A percentile compares a stretch with the other conserved stretches of the same genome.
phyloP scores from a whole-genome alignment of 2,329 filamentous ascomycete genomes.

The Diaporthe velutina region DNA sequence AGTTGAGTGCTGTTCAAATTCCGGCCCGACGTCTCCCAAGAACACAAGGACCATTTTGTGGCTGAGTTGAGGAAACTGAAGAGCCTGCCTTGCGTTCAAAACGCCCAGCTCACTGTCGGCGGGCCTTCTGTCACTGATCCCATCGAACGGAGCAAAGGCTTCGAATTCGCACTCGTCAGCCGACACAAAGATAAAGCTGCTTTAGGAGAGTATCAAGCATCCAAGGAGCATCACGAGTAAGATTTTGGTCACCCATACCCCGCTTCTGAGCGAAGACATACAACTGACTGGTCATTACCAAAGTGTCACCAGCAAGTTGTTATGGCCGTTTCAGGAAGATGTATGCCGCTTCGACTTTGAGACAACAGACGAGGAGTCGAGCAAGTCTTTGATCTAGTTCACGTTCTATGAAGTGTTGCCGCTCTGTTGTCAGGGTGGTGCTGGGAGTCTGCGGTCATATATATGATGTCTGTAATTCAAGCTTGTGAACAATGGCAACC shows the following conservation, averaged over 20 bases:
- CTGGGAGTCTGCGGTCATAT: background rate
- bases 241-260: background rate
- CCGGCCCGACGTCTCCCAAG: slow-evolving; percentile 53
- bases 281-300: background rate
- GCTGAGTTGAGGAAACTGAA: slow-evolving; percentile 63
- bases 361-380: slow-evolving; percentile 55
- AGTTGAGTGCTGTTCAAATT: slow-evolving; percentile 65
- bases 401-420: background rate
- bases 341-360: slow-evolving; percentile 68
- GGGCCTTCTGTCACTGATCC: slow-evolving; percentile 66
- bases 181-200: slow-evolving; percentile 61
- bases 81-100: slow-evolving; percentile 59
- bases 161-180: slow-evolving; percentile 64
- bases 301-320: slow-evolving; percentile 63
- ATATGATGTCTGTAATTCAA: background rate
- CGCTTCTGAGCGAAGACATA: background rate
- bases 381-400: slow-evolving; percentile 40
- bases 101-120: slow-evolving; percentile 63
- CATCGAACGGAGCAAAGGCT: slow-evolving; percentile 65
- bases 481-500: too few species aligned
- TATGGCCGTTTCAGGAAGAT: slow-evolving; percentile 67
- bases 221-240: slow-evolving; percentile 63
- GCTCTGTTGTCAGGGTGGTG: background rate
- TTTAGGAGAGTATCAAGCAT: slow-evolving; percentile 64
- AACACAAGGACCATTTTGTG: slow-evolving; percentile 60